Evolutionary conservation across 768 basidiomycete species (phyloP), one percentile per base, ranked within the genome.

Genomic region (Infundibulicybe gibba): DNA sequence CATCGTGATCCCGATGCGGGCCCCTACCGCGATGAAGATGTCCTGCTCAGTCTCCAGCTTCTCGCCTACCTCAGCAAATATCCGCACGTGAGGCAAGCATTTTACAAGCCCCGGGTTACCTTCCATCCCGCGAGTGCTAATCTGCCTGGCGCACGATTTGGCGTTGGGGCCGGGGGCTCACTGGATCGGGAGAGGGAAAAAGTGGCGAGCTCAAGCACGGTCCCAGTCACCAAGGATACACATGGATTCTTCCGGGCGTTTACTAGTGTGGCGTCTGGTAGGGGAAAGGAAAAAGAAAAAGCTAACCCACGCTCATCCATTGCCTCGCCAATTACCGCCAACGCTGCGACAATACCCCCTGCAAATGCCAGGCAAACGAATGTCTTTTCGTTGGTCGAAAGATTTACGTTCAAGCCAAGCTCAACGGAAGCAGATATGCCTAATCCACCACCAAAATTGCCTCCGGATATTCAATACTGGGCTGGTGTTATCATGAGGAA

Each of bases 401-500:
- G 94, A 30, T 99, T 97, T 69, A 99, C 95, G 0, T 97, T 93
- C 74, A 82, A 93, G 44, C 92, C 94, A 0, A 89, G 88, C 44
- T 82, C 89, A 9, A 79, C 83, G 1, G 93, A 94, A 59, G 79
- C 77, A 15, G 82, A 85, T 51, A 69, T 85, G 44, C 80, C 79
- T 5, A 81, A 81, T 45, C 80, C 83, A 0, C 84, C 80, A 4
- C 85, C 87, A 3, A 75, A 81, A 41, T 68, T 94, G 6, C 92
- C 94, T 0, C 72, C 77, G 9, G 95, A 98, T 63, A 95, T 99
- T 17, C 92, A 97, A 65, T 97, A 97, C 58, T 98, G 97, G 97
- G 97, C 95, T 0, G 93, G 94, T 2, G 95, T 97, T n/a, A 97
- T 98, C 59, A 99, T 98, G 97, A 79, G 97, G 44, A 99, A 99